Conservation (phyloP, 1,139 yeast species). For the Debaryomyces udenii region DNA sequence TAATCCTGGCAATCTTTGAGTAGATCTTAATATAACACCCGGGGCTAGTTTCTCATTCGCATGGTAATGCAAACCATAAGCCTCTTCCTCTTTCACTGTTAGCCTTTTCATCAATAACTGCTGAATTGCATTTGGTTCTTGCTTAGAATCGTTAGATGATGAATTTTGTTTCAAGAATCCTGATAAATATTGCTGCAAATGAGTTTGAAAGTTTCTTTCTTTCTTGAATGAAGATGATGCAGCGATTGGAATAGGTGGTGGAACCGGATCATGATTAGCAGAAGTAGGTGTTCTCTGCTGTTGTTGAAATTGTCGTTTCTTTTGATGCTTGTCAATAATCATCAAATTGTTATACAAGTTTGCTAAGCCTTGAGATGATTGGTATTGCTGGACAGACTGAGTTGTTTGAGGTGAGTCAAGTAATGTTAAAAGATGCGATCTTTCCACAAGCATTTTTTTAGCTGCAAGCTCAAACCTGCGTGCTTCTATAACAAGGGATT, state of each 20-base stretch:
- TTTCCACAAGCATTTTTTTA: conserved; percentile 80
- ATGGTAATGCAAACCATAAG: conserved; percentile 83
- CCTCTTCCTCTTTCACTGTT: conserved; percentile 77
- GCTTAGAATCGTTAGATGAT: conserved; percentile 28
- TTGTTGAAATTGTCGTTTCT: conserved; percentile 45
- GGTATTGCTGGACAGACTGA: conserved; percentile 74
- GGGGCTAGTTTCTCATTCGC: conserved; percentile 70
- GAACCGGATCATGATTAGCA: conserved; percentile 49
- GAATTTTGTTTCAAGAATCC: conserved; percentile 43
- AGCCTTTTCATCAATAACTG: conserved; percentile 57
- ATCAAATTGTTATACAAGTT: conserved; percentile 81
- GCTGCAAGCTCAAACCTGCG: conserved; percentile 92
- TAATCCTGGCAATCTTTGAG: conserved; percentile 50
- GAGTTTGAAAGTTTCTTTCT: conserved; percentile 57
- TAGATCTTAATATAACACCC: conserved; percentile 80
- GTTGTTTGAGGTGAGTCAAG: conserved; percentile 89
- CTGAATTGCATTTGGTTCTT: conserved; percentile 44
- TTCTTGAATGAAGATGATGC: conserved; percentile 54
- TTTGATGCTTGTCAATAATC: conserved; percentile 69
- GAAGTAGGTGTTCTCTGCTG: conserved; percentile 42
- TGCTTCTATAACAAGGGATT: conserved; percentile 89
- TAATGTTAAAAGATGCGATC: conserved; percentile 75
- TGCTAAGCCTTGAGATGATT: conserved; percentile 86
- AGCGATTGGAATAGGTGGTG: conserved; percentile 61
- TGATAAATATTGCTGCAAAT: conserved; percentile 48